Base-by-base conservation (phyloP, 2,329 filamentous ascomycete genomes). In the Sclerotinia trifoliorum region DNA sequence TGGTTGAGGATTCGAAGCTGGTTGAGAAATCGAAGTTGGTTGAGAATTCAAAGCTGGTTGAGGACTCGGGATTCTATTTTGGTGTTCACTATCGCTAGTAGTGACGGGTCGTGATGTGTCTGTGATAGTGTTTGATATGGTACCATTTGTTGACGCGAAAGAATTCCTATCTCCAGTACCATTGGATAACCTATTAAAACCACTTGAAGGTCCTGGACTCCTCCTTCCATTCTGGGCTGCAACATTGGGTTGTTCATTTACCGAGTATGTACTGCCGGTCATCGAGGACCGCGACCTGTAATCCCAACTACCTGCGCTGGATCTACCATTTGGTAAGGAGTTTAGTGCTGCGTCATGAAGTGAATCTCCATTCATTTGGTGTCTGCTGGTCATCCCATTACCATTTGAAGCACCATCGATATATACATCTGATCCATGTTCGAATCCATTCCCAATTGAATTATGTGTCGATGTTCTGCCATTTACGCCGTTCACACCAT, bases 271-370 rank as follows among this genome's bases (percentile, higher is more conserved):
- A 68, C 76, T 77, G 5, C 73, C 74, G 69, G 76, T 78, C 24
- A 71, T 70, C 19, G 74, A 76, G 48, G 74, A 73, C 56, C 70
- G 73, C 48, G 74, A 73, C 56, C 71, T 73, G 55, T 75, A 70
- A 54, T 78, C 76, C 75, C 74, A 77, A 62, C 75, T 80, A 71
- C 81, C 83, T 51, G 78, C 78, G 62, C 80, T 81, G 68, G 82
- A 80, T 73, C 81, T 82, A 72, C 84, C 86, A 76, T 89, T 88
- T 73, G 84, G 83, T 75, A 86, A 75, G 49, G 86, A 83, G 78
- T 82, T 85, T 80, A 88, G 85, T 79, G 84, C 88, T 75, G 86
- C 84, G 61, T 77, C 75, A 66, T 72, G 71, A 24, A 69, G 65
- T 66, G 72, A 70, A 60, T 76, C 75, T 26, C 76, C 76, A 73